phyloP scores from a whole-genome alignment of 768 basidiomycete species.

The Lactarius sp. region DNA sequence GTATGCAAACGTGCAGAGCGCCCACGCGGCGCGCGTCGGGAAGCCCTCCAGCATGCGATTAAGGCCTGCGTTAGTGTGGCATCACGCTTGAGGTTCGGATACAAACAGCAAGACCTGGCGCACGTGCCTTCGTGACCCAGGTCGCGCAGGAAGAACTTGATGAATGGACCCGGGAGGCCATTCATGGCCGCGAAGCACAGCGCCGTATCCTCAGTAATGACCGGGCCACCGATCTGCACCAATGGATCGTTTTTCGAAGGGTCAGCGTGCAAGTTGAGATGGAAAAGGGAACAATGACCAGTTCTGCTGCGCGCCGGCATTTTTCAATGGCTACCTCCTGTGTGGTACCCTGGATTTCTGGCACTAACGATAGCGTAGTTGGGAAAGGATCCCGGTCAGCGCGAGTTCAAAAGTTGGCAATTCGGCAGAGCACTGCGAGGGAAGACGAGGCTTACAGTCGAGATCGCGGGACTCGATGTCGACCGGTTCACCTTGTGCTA shows the following conservation, averaged over 20 bases:
- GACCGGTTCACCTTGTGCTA: conserved; percentile 64
- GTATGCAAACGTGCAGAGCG: conserved; percentile 96
- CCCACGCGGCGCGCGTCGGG: conserved; percentile 71
- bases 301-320: conserved; percentile 77
- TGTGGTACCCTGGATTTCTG: conserved; percentile 91
- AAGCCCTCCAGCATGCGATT: conserved; percentile 81
- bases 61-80: conserved; percentile 45
- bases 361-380: conserved; percentile 47
- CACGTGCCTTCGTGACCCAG: conserved; percentile 77
- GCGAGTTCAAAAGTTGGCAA: background rate
- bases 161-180: conserved; percentile 94
- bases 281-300: conserved; percentile 38
- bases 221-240: conserved; percentile 44
- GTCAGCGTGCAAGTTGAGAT: background rate
- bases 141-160: conserved; percentile 84
- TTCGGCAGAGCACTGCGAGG: background rate
- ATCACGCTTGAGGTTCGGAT: background rate
- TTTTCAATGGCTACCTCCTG: conserved; percentile 87
- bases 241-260: background rate
- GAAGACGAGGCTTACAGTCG: conserved; percentile 55
- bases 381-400: background rate
- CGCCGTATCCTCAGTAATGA: conserved; percentile 90
- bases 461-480: conserved; percentile 73
- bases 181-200: conserved; percentile 85
- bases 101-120: background rate